Base-by-base conservation (phyloP, 2,329 filamentous ascomycete species). In the Penicillium sclerotiorum region DNA sequence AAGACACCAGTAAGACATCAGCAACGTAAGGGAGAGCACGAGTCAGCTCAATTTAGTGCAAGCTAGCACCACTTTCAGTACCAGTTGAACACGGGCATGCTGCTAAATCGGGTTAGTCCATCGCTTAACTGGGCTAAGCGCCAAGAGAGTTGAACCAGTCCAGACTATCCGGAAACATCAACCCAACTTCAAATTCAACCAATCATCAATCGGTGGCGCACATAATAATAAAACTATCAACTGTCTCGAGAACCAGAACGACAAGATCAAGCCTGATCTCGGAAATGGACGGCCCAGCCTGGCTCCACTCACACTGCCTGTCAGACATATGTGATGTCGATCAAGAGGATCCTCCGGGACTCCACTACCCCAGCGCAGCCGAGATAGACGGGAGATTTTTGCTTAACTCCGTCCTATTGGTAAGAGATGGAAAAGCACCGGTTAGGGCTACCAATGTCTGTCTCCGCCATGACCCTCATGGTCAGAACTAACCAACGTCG, bases 151-250 rank as follows among this genome's bases (percentile, higher is more conserved):
- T 2, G 28, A 11, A 18, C 32, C 54, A 45, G 28, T 47, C 50
- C 18, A 52, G 46, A n/a, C 45, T 21, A 6, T 18, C 45, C 46
- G 48, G 54, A 54, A 15, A 23, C 33, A 47, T 42, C 38, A 52
- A n/a, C 51, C 54, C 2, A 17, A 2, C n/a, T 9, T n/a, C n/a
- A n/a, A n/a, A 12, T 12, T 43, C 44, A 52, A 56, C 25, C 25
- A 40, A 40, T 40, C 8, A 40, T n/a, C 8, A 6, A 17, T 2
- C 5, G 18, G 38, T 40, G 22, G 38, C 38, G 38, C 25, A 40
- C 22, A n/a, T n/a, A n/a, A n/a, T n/a, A n/a, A n/a, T n/a, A n/a
- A n/a, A n/a, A n/a, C n/a, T n/a, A n/a, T n/a, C n/a, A n/a, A n/a
- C n/a, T n/a, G n/a, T n/a, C n/a, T n/a, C n/a, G n/a, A n/a, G n/a